Percentiles rank a stretch among this genome's conserved stretches.
Evolutionary conservation across 306 rosid species (phyloP).

Genomic region (Rosa multiflora): DNA sequence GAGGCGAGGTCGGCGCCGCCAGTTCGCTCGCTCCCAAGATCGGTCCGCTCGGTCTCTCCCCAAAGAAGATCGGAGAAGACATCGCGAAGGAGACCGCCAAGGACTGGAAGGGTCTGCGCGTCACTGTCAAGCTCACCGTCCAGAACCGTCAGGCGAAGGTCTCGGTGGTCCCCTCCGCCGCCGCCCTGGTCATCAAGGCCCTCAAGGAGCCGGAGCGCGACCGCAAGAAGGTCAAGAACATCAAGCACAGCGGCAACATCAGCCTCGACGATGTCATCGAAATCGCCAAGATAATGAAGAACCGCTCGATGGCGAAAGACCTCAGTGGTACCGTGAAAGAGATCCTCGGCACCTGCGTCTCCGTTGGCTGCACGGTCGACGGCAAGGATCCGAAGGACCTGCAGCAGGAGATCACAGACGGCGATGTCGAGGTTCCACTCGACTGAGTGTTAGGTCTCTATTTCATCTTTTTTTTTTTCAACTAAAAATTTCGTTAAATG

Average conservation of each 20-base stretch:
- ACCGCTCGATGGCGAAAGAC: constrained; percentile 88
- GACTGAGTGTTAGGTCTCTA: constrained; percentile 46
- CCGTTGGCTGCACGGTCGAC: constrained; percentile 88
- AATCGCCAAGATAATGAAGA: constrained; percentile 73
- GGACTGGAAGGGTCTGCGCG: constrained; percentile 93
- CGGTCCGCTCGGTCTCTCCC: constrained; percentile 92
- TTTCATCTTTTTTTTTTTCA: background rate
- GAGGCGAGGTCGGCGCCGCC: constrained; percentile 95
- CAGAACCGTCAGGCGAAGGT: constrained; percentile 96
- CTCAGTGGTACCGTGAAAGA: constrained; percentile 72
- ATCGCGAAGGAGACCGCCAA: constrained; percentile 92
- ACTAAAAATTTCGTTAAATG: constrained; percentile 7
- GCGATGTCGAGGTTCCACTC: constrained; percentile 75
- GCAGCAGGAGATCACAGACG: constrained; percentile 78
- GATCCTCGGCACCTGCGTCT: constrained; percentile 82
- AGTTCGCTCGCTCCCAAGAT: constrained; percentile 92
- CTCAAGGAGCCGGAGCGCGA: constrained; percentile 90
- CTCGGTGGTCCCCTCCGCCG: constrained; percentile 88
- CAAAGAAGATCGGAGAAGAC: constrained; percentile 92
- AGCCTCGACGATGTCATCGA: constrained; percentile 87
- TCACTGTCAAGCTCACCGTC: constrained; percentile 87
- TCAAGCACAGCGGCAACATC: constrained; percentile 80
- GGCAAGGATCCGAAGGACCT: constrained; percentile 85
- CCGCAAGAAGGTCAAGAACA: constrained; percentile 76
- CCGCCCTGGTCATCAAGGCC: constrained; percentile 85